These are phyloP conservation scores for Exsudoporus floridanus DNA, from an alignment of 1,284 basidiomycete genomes.

Conservation along the genomic window DNA sequence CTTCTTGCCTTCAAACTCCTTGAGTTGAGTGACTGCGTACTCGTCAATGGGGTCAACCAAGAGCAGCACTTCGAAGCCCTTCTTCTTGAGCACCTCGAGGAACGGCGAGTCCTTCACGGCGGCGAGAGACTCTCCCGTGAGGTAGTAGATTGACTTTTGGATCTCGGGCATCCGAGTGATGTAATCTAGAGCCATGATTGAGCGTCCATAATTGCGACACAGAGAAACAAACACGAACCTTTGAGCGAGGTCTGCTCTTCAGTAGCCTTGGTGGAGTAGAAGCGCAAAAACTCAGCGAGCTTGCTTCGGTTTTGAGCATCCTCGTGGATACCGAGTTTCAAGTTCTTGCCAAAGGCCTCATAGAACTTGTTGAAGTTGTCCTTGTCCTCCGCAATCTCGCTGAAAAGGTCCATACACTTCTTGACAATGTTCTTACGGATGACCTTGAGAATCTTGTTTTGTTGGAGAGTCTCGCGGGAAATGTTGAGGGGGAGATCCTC, in stretches of 20 bases:
- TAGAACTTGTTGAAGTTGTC: slow-evolving; percentile 99
- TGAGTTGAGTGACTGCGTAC: slow-evolving; percentile 96
- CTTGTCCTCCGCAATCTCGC: slow-evolving; percentile 99
- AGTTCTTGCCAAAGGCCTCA: slow-evolving; percentile 94
- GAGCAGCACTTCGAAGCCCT: slow-evolving; percentile 97
- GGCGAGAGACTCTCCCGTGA: slow-evolving; percentile 96
- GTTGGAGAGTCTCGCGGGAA: slow-evolving; percentile 99
- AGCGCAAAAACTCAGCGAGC: slow-evolving; percentile 99
- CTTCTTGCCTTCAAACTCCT: slow-evolving; percentile 99
- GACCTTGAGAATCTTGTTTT: slow-evolving; percentile 99
- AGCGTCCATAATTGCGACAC: slow-evolving; percentile 3
- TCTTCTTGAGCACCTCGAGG: slow-evolving; percentile 99
- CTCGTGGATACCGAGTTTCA: slow-evolving; percentile 99
- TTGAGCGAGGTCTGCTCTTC: slow-evolving; percentile 96
- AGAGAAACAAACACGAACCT: slow-evolving; percentile 48
- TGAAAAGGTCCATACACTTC: slow-evolving; percentile 95
- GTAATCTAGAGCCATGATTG: slow-evolving; percentile 67
- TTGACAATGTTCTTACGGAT: slow-evolving; percentile 99
- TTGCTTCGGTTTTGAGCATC: slow-evolving; percentile 99
- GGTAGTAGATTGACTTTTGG: slow-evolving; percentile 99
- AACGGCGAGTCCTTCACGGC: slow-evolving; percentile 95
- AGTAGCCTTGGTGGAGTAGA: slow-evolving; percentile 93
- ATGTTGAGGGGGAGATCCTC: slow-evolving; percentile 99
- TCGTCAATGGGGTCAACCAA: slow-evolving; percentile 99
- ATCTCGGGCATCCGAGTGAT: slow-evolving; percentile 99